Base-by-base conservation (phyloP, 495 filamentous ascomycete species). In the Podospora didyma region DNA sequence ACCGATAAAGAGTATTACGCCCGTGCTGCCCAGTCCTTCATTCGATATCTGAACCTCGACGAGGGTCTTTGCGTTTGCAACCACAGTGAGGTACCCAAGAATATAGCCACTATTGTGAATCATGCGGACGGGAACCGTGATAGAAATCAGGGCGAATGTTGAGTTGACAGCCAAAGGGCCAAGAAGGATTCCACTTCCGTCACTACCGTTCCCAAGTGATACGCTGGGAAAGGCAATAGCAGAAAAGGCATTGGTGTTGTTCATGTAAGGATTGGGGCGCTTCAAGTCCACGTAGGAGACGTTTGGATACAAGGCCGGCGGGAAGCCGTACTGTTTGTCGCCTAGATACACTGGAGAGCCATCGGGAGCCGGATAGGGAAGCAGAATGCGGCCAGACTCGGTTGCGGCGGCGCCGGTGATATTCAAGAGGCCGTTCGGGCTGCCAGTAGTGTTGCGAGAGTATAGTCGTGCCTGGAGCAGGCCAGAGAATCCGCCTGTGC, bases 31-130 rank as follows among this genome's bases (percentile, higher is more conserved):
- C 16, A 95, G 68, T 2, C 89, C 90, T 69, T 89, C 85, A 7
- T 70, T 69, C 7, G 86, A 85, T 9, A 62, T 59, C n/a, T 81
- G 69, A 7, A 90, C 79, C 37, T 76, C 63, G 20, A 84, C 70
- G 12, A 94, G 68, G 2, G 82, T 75, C 11, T 68, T 69, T 0
- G 84, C 85, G 50, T 84, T 82, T n/a, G 85, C 77, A 26, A 93
- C 73, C 2, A 89, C 66, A 2, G 89, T 92, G 74, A 91, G 79
- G 70, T 84, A 95, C 2, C 88, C 90, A 12, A 95, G 78, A 3
- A 88, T 80, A 52, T 85, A 80, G 16, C 69, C 69, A 41, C 62
- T 53, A 10, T 78, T 81, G 2, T 76, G 76, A 59, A 86, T 85
- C 54, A 85, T 82, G 53, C 89, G 76, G 26, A 95, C 82, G 0